These are phyloP conservation scores for Maudiozyma humilis DNA, from an alignment of 1,139 yeast species.

Conservation along the genomic window DNA sequence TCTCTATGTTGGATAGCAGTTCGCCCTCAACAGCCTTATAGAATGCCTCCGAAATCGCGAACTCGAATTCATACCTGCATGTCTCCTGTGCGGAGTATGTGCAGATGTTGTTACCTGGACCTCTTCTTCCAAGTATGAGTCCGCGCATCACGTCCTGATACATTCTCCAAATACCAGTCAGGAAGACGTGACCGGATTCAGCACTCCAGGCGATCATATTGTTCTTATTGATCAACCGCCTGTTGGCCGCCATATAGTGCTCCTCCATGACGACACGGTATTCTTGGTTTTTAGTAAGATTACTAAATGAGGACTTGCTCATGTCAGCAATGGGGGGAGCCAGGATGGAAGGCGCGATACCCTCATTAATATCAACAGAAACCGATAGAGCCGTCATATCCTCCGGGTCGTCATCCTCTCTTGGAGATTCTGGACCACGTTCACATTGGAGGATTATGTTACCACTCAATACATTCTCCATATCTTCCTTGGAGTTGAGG, in stretches of 20 bases:
- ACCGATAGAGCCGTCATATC: too few relatives aligned
- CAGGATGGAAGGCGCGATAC: too few relatives aligned
- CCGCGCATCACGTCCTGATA: slow-evolving; percentile 31
- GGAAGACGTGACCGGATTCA: slow-evolving; percentile 77
- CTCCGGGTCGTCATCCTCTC: too few relatives aligned
- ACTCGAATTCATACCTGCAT: slow-evolving; percentile 5
- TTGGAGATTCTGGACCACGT: too few relatives aligned
- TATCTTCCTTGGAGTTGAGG: background rate
- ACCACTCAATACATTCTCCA: background rate
- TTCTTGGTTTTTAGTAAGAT: slow-evolving; percentile 28
- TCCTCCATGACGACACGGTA: slow-evolving; percentile 25
- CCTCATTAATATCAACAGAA: too few relatives aligned
- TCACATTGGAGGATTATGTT: background rate
- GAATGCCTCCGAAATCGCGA: background rate
- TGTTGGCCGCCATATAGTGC: slow-evolving; percentile 15
- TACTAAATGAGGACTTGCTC: too few relatives aligned
- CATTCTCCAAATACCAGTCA: slow-evolving; percentile 82
- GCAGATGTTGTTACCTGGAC: background rate
- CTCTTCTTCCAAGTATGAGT: slow-evolving; percentile 10
- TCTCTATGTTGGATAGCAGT: too few relatives aligned
- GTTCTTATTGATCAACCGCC: slow-evolving; percentile 23
- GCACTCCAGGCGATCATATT: slow-evolving; percentile 85
- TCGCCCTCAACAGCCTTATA: background rate
- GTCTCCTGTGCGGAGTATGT: background rate
- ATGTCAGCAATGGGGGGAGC: too few relatives aligned